phyloP scores from a whole-genome alignment of 2,329 filamentous ascomycete genomes.

The Fusarium incarnatum region DNA sequence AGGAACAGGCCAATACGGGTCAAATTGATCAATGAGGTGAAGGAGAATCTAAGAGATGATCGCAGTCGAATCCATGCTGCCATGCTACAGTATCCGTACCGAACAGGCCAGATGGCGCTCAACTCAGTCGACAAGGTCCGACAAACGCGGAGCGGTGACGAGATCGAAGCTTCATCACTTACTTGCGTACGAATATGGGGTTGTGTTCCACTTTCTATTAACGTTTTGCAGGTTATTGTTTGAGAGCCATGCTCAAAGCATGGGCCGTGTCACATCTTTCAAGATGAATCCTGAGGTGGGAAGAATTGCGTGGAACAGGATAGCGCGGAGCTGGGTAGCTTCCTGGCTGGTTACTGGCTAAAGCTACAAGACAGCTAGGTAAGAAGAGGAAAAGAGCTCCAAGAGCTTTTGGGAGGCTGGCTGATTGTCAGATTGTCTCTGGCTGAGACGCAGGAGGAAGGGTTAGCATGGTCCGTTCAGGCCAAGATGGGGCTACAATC shows the following conservation, averaged over 20 bases:
- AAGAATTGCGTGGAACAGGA: conserved; percentile 36
- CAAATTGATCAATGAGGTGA: conserved; percentile 13
- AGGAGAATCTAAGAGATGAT: conserved; percentile 11
- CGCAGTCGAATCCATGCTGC: conserved; percentile 12
- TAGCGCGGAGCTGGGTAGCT: conserved; percentile 28
- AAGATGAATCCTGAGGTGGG: conserved; percentile 36
- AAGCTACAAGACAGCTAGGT: conserved; percentile 38
- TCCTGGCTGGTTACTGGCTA: conserved; percentile 32
- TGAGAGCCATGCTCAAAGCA: conserved; percentile 29
- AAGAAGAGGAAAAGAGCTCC: conserved; percentile 37
- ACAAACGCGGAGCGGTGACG: conserved; percentile 34
- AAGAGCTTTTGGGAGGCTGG: conserved; percentile 36
- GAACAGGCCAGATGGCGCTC: conserved; percentile 21
- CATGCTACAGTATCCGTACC: conserved; percentile 4
- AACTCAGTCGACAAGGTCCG: conserved; percentile 39
- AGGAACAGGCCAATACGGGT: conserved; percentile 32
- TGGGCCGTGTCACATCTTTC: conserved; percentile 33
- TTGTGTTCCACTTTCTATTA: conserved; percentile 33
- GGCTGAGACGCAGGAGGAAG: conserved; percentile 45
- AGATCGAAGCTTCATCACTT: conserved; percentile 35
- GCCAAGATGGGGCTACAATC: conserved; percentile 27
- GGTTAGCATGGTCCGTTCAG: conserved; percentile 30
- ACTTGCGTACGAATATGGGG: conserved; percentile 14
- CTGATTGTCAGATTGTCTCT: conserved; percentile 34
- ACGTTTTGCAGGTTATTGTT: conserved; percentile 13